Evolutionary conservation across 768 basidiomycete species (phyloP), one percentile per base, ranked within the genome.

Genomic region (Rhodotorula sphaerocarpa): DNA sequence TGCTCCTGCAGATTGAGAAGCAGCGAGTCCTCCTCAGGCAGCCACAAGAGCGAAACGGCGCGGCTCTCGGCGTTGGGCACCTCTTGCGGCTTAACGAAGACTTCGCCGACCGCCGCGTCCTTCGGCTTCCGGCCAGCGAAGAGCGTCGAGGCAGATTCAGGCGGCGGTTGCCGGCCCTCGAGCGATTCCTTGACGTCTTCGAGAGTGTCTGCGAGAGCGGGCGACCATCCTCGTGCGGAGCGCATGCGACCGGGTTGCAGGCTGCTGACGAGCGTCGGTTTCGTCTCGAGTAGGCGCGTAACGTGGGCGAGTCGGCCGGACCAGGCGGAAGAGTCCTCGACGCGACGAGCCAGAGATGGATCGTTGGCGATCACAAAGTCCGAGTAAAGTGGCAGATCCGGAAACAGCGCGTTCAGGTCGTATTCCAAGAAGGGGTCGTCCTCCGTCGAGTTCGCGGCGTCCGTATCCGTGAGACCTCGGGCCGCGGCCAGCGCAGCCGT

Each of bases 261-360:
- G 50, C 90, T 82, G 15, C 89, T 85, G 39, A 96, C 79, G 31
- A 99, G 80, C 3, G 90, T 86, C 3, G 90, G 89, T 73, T 86
- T 88, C 41, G 80, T 77, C 57, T 83, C 79, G 85, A 95, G 88
- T 73, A 93, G 85, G 60, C 81, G 79, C 30, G 84, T 84, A 48
- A 84, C 80, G 31, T 88, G 86, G 30, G 83, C 82, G 31, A 96
- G 77, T 66, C 86, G 88, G 34, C 84, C 83, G 59, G 83, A 84
- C 21, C 61, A 67, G 0, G 83, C 82, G 12, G 84, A 71, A 11
- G 76, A 81, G 55, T 91, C 90, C 70, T 97, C 93, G 2, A 82
- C 71, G 34, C 93, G 80, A 36, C 73, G 76, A 81, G 84, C 74
- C 80, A 82, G 73, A 50, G 45, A 71, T 58, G 39, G 55, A 54